Conservation (phyloP, 495 filamentous ascomycete genomes). For the Aspergillus indologenus region DNA sequence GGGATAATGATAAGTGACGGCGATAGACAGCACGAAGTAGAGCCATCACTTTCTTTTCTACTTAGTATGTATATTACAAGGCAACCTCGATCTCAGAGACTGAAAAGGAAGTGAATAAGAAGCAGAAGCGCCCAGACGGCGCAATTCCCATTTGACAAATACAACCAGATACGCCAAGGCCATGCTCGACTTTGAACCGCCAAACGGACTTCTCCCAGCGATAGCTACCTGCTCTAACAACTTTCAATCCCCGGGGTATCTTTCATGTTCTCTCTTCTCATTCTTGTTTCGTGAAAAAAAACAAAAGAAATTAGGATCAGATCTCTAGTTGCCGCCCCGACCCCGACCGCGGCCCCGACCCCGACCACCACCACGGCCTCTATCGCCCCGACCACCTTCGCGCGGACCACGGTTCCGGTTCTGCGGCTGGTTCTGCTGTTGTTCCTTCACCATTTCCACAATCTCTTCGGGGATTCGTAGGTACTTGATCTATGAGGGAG, state of each 20-base stretch:
- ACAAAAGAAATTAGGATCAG: not conserved
- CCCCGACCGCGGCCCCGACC: slow-evolving; percentile 53
- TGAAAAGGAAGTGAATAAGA: slow-evolving; percentile 8
- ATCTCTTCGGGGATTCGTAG: slow-evolving; percentile 94
- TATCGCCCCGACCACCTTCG: slow-evolving; percentile 51
- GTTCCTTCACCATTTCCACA: slow-evolving; percentile 88
- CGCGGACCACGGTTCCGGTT: slow-evolving; percentile 66
- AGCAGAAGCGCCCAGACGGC: slow-evolving; percentile 26
- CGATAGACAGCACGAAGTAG: not conserved
- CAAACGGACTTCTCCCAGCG: slow-evolving; percentile 30
- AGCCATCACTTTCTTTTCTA: not conserved
- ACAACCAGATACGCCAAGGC: slow-evolving; percentile 46
- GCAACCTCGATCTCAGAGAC: no score
- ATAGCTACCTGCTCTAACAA: slow-evolving; percentile 25
- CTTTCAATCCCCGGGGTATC: slow-evolving; percentile 41
- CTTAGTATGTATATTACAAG: not conserved
- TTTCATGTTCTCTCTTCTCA: slow-evolving; percentile 28
- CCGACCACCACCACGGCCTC: slow-evolving; percentile 47
- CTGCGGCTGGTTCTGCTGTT: slow-evolving; percentile 67
- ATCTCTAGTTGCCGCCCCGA: slow-evolving; percentile 28
- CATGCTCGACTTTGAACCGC: slow-evolving; percentile 40
- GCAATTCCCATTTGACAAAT: slow-evolving; percentile 39
- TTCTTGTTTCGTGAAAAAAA: slow-evolving; percentile 16
- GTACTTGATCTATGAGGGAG: slow-evolving; percentile 95
- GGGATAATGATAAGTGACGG: not conserved